Evolutionary conservation across 768 basidiomycete species (phyloP).

Genomic region (Heimioporus sp.): DNA sequence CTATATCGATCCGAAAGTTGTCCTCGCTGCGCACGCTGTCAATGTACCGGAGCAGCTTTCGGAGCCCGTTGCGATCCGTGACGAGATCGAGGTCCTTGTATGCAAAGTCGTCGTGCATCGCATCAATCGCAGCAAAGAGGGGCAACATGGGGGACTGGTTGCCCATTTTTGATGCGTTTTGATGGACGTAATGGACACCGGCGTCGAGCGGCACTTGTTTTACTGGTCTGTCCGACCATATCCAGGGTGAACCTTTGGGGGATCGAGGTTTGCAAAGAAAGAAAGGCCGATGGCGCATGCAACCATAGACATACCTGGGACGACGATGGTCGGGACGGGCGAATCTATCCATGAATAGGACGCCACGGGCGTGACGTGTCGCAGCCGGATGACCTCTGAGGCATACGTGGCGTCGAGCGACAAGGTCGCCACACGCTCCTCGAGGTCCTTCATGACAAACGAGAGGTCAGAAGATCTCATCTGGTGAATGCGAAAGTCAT

Average conservation of each 20-base stretch:
- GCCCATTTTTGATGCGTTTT: slow-evolving; percentile 49
- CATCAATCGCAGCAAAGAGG: slow-evolving; percentile 58
- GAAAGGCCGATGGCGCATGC: not conserved
- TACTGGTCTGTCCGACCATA: slow-evolving; percentile 53
- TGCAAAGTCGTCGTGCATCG: slow-evolving; percentile 24
- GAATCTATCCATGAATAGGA: slow-evolving; percentile 56
- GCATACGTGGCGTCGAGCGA: slow-evolving; percentile 6
- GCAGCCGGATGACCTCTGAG: slow-evolving; percentile 31
- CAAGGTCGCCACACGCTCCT: slow-evolving; percentile 16
- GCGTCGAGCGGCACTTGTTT: slow-evolving; percentile 54
- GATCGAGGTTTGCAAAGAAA: not conserved
- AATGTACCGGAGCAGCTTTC: slow-evolving; percentile 60
- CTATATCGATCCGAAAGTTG: slow-evolving; percentile 67
- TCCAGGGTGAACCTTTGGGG: slow-evolving; percentile 53
- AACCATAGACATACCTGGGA: slow-evolving; percentile 41
- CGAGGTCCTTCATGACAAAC: slow-evolving; percentile 24
- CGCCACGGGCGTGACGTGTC: slow-evolving; percentile 41
- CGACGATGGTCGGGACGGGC: slow-evolving; percentile 45
- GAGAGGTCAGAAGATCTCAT: not conserved
- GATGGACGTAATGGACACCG: slow-evolving; percentile 51
- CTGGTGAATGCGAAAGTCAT: not conserved
- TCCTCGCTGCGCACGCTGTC: slow-evolving; percentile 20
- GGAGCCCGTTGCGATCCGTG: slow-evolving; percentile 64
- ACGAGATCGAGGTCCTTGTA: slow-evolving; percentile 42
- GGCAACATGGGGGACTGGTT: slow-evolving; percentile 46